phyloP scores from a whole-genome alignment of 345 rosid species.

The Angophora floribunda region DNA sequence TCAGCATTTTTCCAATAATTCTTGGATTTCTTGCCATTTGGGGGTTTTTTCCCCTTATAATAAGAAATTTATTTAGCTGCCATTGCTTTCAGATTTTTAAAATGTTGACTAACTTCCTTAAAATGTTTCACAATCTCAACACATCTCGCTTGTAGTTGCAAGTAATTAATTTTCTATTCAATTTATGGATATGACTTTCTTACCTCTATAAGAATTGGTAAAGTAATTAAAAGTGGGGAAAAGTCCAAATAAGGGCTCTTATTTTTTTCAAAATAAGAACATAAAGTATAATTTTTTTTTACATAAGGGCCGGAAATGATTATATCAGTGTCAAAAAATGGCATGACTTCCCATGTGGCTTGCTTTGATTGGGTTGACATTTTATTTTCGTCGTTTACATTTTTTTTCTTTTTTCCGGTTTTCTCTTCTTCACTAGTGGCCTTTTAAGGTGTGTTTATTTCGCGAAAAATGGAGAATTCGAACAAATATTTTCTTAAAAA shows the following conservation, averaged over 20 bases:
- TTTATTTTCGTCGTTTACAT: no score
- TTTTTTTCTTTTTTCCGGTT: no score
- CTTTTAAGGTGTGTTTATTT: accelerated
- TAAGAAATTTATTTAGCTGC: not conserved
- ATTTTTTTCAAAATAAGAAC: no score
- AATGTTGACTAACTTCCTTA: not conserved
- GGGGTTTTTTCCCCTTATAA: not conserved
- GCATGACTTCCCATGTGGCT: no score
- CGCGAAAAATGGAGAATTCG: accelerated
- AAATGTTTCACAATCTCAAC: not conserved
- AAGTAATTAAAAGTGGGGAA: not conserved
- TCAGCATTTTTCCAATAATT: not conserved
- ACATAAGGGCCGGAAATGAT: no score
- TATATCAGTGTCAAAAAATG: no score
- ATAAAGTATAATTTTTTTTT: no score
- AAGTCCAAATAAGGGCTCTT: no score
- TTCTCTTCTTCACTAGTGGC: no score
- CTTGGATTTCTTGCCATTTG: not conserved
- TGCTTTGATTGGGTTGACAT: no score
- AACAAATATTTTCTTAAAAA: not conserved
- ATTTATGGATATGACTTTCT: not conserved
- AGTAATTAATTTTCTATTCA: not conserved
- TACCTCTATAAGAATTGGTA: not conserved
- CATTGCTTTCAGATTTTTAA: not conserved
- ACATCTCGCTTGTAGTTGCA: not conserved